Evolutionary conservation across 108 stramenopile genomes (phyloP).

Genomic region (Craspedostauros australis): DNA sequence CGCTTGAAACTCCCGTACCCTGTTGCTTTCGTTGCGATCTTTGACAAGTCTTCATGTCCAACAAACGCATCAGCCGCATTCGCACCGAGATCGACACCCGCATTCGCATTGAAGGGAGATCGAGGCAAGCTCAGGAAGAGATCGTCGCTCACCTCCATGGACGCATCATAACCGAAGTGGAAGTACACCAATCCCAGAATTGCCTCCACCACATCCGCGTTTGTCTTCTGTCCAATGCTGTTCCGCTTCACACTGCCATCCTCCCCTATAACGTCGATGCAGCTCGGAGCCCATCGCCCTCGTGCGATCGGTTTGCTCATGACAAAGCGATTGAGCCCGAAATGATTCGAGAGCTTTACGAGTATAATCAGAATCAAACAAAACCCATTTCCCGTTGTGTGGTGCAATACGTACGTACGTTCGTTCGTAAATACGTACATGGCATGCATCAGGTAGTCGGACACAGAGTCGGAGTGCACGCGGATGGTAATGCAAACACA

Average conservation of each 20-base stretch:
- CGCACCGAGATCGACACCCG: background rate
- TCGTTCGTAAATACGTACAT: too few relatives aligned
- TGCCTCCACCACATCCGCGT: conserved; percentile 58
- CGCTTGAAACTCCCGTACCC: conserved; percentile 21
- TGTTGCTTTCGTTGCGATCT: conserved; percentile 1
- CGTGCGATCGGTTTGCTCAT: conserved; percentile 29
- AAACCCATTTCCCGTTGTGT: too few relatives aligned
- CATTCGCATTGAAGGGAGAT: background rate
- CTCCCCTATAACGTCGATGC: conserved; percentile 12
- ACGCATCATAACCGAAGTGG: conserved; percentile 28
- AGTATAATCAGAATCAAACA: background rate
- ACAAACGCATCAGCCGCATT: conserved; percentile 6
- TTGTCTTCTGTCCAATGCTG: conserved; percentile 18
- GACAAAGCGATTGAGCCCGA: conserved; percentile 32
- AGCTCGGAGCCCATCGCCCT: conserved; percentile 38
- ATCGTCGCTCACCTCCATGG: conserved; percentile 35
- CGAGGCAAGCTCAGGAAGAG: conserved; percentile 27
- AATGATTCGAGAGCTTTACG: conserved; percentile 12
- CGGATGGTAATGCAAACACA: too few relatives aligned
- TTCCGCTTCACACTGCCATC: background rate
- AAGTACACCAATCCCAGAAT: conserved; percentile 50
- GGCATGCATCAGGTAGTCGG: too few relatives aligned
- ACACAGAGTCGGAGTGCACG: too few relatives aligned
- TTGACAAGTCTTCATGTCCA: background rate
- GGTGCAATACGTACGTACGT: too few relatives aligned